These are phyloP conservation scores for Pythium phragmiticola DNA, from an alignment of 352 stramenopile species.

Conservation along the genomic window DNA sequence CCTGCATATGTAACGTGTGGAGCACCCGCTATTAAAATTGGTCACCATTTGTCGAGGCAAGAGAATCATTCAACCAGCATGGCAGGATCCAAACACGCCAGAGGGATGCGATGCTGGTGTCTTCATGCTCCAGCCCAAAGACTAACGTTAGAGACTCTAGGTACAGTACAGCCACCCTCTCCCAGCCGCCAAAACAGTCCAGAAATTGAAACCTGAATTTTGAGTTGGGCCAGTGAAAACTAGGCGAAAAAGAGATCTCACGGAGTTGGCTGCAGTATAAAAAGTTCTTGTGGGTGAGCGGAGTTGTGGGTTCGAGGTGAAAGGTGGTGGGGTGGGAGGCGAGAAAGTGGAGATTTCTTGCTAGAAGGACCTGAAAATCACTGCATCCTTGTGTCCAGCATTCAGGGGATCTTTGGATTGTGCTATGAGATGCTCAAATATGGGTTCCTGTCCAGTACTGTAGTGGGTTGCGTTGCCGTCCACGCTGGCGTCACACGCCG, in stretches of 20 bases:
- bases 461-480: conserved; percentile 5
- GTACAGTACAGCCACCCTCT: no score
- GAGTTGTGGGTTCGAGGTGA: no score
- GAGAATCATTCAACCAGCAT: background rate
- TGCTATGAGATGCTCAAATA: background rate
- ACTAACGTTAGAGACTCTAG: no score
- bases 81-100: no score
- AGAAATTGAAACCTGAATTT: background rate
- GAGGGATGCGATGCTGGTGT: no score
- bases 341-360: background rate
- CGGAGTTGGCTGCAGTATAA: conserved; percentile 7
- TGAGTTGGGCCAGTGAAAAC: background rate
- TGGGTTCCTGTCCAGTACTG: background rate
- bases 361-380: background rate
- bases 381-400: no score
- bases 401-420: background rate
- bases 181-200: no score
- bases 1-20: background rate
- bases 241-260: conserved; percentile 12
- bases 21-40: background rate
- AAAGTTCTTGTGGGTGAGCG: background rate
- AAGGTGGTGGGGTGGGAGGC: no score
- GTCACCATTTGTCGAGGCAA: background rate
- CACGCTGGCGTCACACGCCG: conserved; percentile 14
- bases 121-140: no score